These are phyloP conservation scores for Schizochytrium sp. DNA, from an alignment of 108 stramenopile species.

Conservation along the genomic window DNA sequence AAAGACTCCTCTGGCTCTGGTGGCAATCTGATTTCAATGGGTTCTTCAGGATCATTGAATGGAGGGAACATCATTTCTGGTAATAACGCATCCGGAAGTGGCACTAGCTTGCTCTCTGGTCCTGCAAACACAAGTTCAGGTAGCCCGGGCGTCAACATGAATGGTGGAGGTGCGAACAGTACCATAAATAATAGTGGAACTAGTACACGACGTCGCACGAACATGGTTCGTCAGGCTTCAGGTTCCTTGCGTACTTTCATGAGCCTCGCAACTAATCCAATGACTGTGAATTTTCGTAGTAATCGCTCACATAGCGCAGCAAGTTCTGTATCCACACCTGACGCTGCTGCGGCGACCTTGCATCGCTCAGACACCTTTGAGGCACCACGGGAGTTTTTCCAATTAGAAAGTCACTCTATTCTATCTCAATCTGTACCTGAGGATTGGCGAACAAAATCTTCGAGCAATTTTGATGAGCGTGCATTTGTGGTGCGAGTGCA, in stretches of 20 bases:
- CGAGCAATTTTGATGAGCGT: not conserved
- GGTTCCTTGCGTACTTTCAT: slow-evolving; percentile 15
- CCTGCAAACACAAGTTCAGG: not conserved
- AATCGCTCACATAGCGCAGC: slow-evolving; percentile 9
- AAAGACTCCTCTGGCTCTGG: slow-evolving; percentile 1
- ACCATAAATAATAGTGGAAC: not conserved
- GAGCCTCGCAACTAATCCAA: slow-evolving; percentile 11
- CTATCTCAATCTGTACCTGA: slow-evolving; percentile 37
- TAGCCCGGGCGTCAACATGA: not conserved
- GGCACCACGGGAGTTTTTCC: not conserved
- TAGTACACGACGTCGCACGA: not conserved
- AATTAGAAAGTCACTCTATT: not conserved
- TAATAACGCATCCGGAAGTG: no score
- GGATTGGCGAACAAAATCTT: slow-evolving; percentile 12
- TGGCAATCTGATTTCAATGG: not conserved
- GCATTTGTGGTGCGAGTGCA: slow-evolving; percentile 23
- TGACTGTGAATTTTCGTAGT: slow-evolving; percentile 14
- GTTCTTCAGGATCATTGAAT: not conserved
- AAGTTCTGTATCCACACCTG: not conserved
- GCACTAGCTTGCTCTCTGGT: not conserved
- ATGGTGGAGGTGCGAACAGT: not conserved
- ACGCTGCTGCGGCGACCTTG: not conserved
- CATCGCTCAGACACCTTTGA: not conserved
- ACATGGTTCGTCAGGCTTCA: slow-evolving; percentile 57
- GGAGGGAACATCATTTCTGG: not conserved